These are phyloP conservation scores for Eimeria acervulina DNA, from an alignment of 169 alveolate species.

Conservation along the genomic window DNA sequence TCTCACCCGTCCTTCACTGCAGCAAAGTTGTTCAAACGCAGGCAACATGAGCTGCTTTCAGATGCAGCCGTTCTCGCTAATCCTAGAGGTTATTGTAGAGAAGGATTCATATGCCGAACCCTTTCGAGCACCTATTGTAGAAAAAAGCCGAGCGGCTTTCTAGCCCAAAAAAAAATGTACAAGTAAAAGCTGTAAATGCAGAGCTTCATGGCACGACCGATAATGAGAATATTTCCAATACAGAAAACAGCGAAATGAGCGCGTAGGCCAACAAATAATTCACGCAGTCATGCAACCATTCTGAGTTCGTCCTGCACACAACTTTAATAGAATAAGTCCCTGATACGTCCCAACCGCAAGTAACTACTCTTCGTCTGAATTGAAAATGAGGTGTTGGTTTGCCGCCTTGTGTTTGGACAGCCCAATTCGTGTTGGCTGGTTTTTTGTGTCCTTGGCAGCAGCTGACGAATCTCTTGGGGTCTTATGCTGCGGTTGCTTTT, in stretches of 20 bases:
- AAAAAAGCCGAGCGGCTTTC: too few species aligned
- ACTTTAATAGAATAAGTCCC: neutral
- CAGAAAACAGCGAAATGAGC: neutral
- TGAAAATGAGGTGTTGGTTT: slow-evolving; percentile 69
- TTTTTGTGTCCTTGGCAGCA: neutral
- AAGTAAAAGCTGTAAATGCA: too few species aligned
- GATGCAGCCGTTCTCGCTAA: neutral
- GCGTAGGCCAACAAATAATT: neutral
- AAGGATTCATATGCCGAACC: neutral
- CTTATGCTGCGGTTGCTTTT: neutral
- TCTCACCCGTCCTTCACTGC: neutral
- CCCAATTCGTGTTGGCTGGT: slow-evolving; percentile 46
- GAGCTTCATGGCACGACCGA: too few species aligned
- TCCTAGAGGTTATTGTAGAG: neutral
- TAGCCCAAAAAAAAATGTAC: too few species aligned
- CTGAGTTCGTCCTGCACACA: neutral
- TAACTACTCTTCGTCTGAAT: slow-evolving; percentile 40
- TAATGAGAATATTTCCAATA: too few species aligned
- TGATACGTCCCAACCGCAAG: neutral
- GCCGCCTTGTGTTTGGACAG: slow-evolving; percentile 59
- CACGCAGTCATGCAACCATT: neutral
- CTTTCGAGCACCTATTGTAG: neutral
- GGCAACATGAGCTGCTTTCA: neutral
- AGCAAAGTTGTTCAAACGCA: neutral
- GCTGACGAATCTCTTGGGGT: neutral